A percentile compares a stretch with the other conserved stretches of the same genome.
phyloP scores from a whole-genome alignment of 441 rosid species.

The Cnidoscolus chayamansa region DNA sequence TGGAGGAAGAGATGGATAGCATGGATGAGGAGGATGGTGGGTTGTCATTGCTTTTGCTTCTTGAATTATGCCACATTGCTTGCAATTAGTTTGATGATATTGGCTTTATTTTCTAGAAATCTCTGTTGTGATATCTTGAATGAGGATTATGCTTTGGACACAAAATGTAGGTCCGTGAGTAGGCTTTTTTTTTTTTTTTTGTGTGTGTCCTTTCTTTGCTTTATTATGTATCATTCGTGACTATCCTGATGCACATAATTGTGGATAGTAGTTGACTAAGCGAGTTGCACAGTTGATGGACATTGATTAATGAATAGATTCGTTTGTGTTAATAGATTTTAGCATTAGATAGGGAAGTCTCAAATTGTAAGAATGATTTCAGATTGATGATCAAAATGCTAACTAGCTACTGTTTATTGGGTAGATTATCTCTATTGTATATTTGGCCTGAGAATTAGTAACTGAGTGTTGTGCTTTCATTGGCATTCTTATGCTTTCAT shows the following conservation, averaged over 20 bases:
- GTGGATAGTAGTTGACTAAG: neutral
- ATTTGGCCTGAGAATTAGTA: neutral
- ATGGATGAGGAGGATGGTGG: conserved; percentile 53
- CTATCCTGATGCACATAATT: too few relatives aligned
- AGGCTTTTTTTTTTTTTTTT: neutral
- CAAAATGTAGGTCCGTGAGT: neutral
- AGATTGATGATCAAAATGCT: neutral
- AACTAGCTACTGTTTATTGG: neutral
- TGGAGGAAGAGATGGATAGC: conserved; percentile 46
- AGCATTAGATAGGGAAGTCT: neutral
- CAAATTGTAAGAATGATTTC: neutral
- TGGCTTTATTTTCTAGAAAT: neutral
- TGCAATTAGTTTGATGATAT: neutral
- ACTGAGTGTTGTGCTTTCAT: neutral
- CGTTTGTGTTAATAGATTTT: neutral
- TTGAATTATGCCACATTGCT: neutral
- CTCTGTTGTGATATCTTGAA: neutral
- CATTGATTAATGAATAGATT: neutral
- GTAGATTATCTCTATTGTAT: neutral
- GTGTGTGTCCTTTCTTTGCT: neutral
- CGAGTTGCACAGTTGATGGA: neutral
- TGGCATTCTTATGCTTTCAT: neutral
- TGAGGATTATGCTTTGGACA: neutral
- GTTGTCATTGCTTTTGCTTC: neutral
- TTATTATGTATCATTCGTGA: neutral